A percentile compares a stretch with the other conserved stretches of the same genome.
phyloP scores from a whole-genome alignment of 192 early-diverging fungal genomes.

The Phlyctochytrium arcticum region DNA sequence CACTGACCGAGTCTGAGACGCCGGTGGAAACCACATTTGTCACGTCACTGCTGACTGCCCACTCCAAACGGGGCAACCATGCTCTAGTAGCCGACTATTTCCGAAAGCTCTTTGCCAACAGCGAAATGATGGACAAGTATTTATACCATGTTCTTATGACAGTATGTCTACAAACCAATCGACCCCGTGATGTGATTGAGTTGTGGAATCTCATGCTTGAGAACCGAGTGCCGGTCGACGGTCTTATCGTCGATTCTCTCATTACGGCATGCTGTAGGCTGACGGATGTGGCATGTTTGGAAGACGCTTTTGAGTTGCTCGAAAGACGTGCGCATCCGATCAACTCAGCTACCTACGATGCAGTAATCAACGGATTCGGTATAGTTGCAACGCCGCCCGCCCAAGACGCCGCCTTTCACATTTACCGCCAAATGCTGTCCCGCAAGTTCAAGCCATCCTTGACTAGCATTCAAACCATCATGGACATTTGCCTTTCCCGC shows the following conservation, averaged over 20 bases:
- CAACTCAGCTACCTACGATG: not conserved
- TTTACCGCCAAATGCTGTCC: too few species aligned
- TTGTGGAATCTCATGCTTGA: not conserved
- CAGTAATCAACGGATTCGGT: not conserved
- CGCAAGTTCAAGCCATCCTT: too few species aligned
- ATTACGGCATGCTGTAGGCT: not conserved
- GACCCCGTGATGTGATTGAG: conserved; percentile 9
- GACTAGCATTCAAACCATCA: too few species aligned
- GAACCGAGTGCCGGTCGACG: not conserved
- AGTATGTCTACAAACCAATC: not conserved
- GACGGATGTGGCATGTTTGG: not conserved
- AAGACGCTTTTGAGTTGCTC: not conserved
- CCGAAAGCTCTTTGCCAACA: not conserved
- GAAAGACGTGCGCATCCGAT: not conserved
- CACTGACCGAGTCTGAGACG: not conserved
- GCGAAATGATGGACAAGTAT: not conserved
- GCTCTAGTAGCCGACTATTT: not conserved
- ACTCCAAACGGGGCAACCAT: not conserved
- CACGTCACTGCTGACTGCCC: not conserved
- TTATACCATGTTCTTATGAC: not conserved
- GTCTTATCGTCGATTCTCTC: not conserved
- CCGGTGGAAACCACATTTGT: not conserved
- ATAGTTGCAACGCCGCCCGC: not conserved
- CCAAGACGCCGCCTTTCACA: not conserved
- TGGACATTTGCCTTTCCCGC: too few species aligned